phyloP scores from a whole-genome alignment of 2,329 filamentous ascomycete genomes.

The Cladorrhinum sp. region DNA sequence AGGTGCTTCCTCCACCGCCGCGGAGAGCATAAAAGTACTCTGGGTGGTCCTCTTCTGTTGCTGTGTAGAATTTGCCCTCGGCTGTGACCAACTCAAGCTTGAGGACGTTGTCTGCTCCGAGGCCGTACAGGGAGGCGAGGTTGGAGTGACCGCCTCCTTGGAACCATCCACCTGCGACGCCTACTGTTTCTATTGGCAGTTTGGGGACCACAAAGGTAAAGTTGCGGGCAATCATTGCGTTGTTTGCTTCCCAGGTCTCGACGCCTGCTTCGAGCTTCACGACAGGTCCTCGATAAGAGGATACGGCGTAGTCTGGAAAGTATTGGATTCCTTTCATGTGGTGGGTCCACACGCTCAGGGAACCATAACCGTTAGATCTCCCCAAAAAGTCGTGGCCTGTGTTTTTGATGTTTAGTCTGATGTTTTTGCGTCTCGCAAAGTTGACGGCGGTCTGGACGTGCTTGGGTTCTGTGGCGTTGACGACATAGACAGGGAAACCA shows the following conservation, averaged over 20 bases:
- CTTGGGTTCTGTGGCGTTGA: constrained; percentile 36
- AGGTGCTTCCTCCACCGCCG: constrained; percentile 25
- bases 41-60: constrained; percentile 15
- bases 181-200: constrained; percentile 13
- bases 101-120: constrained; percentile 17
- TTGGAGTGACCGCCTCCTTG: constrained; percentile 14
- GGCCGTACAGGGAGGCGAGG: constrained; percentile 10
- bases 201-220: not conserved
- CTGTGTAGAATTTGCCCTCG: constrained; percentile 30
- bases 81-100: constrained; percentile 40
- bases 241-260: constrained; percentile 4
- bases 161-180: constrained; percentile 15
- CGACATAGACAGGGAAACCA: constrained; percentile 36
- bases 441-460: constrained; percentile 34
- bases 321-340: constrained; percentile 10
- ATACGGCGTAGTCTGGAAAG: not conserved
- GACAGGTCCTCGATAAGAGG: constrained; percentile 6
- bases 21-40: constrained; percentile 26
- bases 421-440: constrained; percentile 26
- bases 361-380: constrained; percentile 1
- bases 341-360: constrained; percentile 18
- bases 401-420: constrained; percentile 41
- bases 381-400: constrained; percentile 39
- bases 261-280: constrained; percentile 17
- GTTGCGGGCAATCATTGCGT: constrained; percentile 39